Evolutionary conservation across 768 basidiomycete species (phyloP).

Genomic region (Kwoniella sp.): DNA sequence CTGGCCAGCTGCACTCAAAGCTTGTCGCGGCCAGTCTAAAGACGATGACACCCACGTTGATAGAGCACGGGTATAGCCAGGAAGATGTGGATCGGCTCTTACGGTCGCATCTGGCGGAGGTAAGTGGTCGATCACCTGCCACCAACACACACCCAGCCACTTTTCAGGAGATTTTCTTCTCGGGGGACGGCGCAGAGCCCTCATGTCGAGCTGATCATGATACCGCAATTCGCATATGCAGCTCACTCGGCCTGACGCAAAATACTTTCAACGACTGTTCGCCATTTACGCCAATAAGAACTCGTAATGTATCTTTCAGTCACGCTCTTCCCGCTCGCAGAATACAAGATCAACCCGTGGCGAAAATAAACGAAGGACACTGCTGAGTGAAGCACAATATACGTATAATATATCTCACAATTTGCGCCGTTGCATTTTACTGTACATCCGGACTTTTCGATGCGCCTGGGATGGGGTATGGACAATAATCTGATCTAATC

Average conservation of each 20-base stretch:
- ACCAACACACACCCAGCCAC: too few relatives aligned
- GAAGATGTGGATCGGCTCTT: slow-evolving; percentile 22
- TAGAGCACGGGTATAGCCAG: slow-evolving; percentile 27
- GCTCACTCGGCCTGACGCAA: slow-evolving; percentile 28
- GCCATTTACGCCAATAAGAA: slow-evolving; percentile 46
- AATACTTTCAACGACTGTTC: slow-evolving; percentile 43
- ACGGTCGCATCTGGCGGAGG: slow-evolving; percentile 32
- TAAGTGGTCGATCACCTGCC: slow-evolving; percentile 20
- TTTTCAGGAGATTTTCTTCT: too few relatives aligned
- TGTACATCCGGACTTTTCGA: too few relatives aligned
- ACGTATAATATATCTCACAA: too few relatives aligned
- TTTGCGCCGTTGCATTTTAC: too few relatives aligned
- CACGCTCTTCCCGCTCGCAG: too few relatives aligned
- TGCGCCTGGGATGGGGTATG: too few relatives aligned
- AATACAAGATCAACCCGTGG: too few relatives aligned
- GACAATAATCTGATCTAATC: too few relatives aligned
- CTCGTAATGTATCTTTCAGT: too few relatives aligned
- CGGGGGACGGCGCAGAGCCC: not conserved
- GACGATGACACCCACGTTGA: slow-evolving; percentile 22
- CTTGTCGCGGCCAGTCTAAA: slow-evolving; percentile 22
- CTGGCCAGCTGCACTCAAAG: slow-evolving; percentile 32
- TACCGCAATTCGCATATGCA: slow-evolving; percentile 3
- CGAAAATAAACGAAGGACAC: too few relatives aligned
- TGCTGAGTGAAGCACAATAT: too few relatives aligned
- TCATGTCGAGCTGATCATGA: not conserved